Percentiles rank a stretch among this genome's conserved stretches.
Evolutionary conservation across 2,329 filamentous ascomycete genomes (phyloP).

Genomic region (Stagonosporopsis cucurbitacearum): DNA sequence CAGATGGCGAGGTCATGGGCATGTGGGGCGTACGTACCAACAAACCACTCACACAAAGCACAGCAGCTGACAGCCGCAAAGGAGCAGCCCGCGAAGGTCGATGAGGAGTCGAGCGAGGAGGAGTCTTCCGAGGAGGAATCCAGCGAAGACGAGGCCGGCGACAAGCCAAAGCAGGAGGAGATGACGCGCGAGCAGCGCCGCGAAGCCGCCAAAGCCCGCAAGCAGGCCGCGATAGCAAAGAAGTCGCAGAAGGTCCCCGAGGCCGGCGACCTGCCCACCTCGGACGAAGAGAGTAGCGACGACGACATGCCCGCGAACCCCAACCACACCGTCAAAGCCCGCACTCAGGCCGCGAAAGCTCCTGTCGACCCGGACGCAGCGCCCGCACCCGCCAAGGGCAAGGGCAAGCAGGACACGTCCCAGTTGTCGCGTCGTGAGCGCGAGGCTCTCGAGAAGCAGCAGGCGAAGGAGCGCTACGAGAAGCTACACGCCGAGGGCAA

Average conservation of each 20-base stretch:
- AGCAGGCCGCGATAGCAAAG: conserved; percentile 83
- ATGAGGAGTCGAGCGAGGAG: conserved; percentile 54
- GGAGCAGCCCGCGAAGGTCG: conserved; percentile 56
- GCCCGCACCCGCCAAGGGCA: conserved; percentile 62
- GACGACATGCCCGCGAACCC: conserved; percentile 83
- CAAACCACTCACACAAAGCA: not conserved
- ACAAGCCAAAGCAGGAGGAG: conserved; percentile 58
- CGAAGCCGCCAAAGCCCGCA: conserved; percentile 86
- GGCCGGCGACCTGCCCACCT: conserved; percentile 84
- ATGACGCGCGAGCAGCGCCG: conserved; percentile 87
- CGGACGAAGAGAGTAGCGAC: conserved; percentile 63
- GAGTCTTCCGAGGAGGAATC: conserved; percentile 56
- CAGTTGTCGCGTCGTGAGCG: conserved; percentile 72
- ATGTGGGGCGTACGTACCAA: conserved; percentile 75
- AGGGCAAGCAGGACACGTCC: conserved; percentile 58
- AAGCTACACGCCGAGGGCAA: conserved; percentile 94
- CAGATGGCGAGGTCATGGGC: conserved; percentile 84
- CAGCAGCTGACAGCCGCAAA: conserved; percentile 29
- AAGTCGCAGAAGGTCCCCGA: conserved; percentile 74
- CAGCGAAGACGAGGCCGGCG: conserved; percentile 48
- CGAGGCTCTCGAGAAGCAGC: conserved; percentile 83
- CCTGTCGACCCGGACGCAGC: conserved; percentile 53
- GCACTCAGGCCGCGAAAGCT: conserved; percentile 69
- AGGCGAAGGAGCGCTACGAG: conserved; percentile 88
- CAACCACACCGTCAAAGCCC: conserved; percentile 75